phyloP scores from a whole-genome alignment of 805 yeast genomes.

The Priceomyces melissophilus region DNA sequence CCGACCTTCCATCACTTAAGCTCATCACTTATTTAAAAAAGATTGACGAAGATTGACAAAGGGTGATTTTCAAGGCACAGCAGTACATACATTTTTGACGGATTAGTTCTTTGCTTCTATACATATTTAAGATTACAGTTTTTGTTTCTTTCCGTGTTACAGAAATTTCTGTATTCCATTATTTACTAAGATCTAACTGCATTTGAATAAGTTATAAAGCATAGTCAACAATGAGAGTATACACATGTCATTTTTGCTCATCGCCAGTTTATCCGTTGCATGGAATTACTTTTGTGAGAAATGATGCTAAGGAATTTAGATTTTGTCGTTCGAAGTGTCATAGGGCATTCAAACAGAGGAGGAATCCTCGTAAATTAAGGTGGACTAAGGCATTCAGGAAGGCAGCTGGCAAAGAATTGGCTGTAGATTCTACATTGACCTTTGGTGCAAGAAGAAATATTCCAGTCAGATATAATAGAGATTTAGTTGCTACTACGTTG shows the following conservation, averaged over 20 bases:
- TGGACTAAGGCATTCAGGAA: conserved; percentile 99
- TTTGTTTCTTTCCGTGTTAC: too few species aligned
- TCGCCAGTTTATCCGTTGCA: conserved; percentile 83
- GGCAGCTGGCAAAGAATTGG: conserved; percentile 98
- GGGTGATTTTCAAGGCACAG: too few species aligned
- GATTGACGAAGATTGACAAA: too few species aligned
- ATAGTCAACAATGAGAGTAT: conserved; percentile 62
- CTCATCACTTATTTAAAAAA: background rate
- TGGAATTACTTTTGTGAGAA: conserved; percentile 96
- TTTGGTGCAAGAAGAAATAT: conserved; percentile 97
- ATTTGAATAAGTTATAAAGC: background rate
- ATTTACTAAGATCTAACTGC: too few species aligned
- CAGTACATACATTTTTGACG: too few species aligned
- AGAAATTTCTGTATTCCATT: too few species aligned
- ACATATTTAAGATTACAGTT: too few species aligned
- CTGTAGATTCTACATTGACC: conserved; percentile 93
- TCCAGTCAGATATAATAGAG: conserved; percentile 97
- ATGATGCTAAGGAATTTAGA: conserved; percentile 95
- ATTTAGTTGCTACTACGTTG: conserved; percentile 88
- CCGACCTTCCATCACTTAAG: background rate
- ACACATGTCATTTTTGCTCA: conserved; percentile 94
- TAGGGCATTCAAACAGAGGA: conserved; percentile 93
- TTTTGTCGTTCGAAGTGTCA: conserved; percentile 98
- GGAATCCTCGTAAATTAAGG: conserved; percentile 95
- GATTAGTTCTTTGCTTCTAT: too few species aligned